Conservation (phyloP, 768 basidiomycete genomes). For the Sporobolomyces phaffii region DNA sequence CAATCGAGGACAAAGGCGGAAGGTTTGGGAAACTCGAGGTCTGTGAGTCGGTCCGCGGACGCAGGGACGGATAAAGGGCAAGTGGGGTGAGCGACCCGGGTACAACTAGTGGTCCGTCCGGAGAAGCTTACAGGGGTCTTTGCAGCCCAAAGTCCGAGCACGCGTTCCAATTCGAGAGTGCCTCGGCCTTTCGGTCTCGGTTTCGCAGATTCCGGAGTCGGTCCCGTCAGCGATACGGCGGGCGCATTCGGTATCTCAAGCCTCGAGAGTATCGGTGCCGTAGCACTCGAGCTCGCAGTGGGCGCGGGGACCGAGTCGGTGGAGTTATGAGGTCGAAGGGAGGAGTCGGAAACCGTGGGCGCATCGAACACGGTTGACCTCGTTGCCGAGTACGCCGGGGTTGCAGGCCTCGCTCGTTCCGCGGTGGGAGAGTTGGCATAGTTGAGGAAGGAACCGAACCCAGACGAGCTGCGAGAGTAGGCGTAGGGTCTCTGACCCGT, state of each 20-base stretch:
- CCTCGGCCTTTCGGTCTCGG: conserved; percentile 29
- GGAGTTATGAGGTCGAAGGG: neutral
- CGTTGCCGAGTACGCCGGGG: conserved; percentile 23
- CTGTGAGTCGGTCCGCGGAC: neutral
- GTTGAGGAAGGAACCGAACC: conserved; percentile 23
- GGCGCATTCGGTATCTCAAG: conserved; percentile 12
- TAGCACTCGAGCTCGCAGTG: neutral
- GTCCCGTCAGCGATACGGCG: neutral
- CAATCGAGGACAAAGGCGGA: conserved; percentile 3
- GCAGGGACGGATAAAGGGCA: neutral
- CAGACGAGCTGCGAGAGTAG: conserved; percentile 24
- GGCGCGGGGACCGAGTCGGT: conserved; percentile 3
- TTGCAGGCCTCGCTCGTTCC: conserved; percentile 18
- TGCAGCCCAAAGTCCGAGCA: conserved; percentile 29
- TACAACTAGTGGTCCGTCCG: neutral
- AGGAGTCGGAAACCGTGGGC: neutral
- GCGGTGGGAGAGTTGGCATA: conserved; percentile 26
- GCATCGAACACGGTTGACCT: conserved; percentile 17
- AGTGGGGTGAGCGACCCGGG: neutral
- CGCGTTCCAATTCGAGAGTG: conserved; percentile 32
- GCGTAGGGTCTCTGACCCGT: conserved; percentile 9
- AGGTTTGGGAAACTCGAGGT: conserved; percentile 17
- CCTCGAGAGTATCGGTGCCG: neutral
- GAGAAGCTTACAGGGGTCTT: conserved; percentile 20
- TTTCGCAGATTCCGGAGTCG: neutral